Percentiles rank a stretch among this genome's conserved stretches.
phyloP scores from a whole-genome alignment of 768 basidiomycete species.

The Kockovaella imperatae region DNA sequence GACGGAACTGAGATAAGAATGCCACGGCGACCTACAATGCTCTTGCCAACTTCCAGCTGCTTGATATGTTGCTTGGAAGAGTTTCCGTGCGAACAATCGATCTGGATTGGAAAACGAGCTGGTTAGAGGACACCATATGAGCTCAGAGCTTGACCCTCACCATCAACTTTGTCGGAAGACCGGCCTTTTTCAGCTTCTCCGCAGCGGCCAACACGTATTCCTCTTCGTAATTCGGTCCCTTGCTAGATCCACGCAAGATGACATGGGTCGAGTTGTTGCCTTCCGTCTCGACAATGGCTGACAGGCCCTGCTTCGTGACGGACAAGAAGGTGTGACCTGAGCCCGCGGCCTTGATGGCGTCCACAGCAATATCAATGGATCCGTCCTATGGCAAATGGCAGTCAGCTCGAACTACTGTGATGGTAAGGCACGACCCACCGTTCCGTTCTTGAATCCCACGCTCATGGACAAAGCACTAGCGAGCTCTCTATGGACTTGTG shows the following conservation, averaged over 20 bases:
- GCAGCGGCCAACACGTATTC: slow-evolving; percentile 71
- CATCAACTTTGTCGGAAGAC: slow-evolving; percentile 75
- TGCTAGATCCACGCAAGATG: slow-evolving; percentile 82
- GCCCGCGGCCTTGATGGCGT: slow-evolving; percentile 87
- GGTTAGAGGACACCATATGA: neutral
- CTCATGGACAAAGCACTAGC: slow-evolving; percentile 70
- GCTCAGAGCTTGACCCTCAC: slow-evolving; percentile 46
- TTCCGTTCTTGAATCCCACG: slow-evolving; percentile 97
- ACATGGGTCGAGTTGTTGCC: slow-evolving; percentile 88
- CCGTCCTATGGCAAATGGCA: slow-evolving; percentile 54
- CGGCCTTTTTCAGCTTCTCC: slow-evolving; percentile 69
- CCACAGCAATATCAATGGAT: slow-evolving; percentile 78
- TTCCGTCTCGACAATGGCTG: slow-evolving; percentile 74
- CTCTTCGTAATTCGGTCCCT: slow-evolving; percentile 79
- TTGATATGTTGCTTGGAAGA: slow-evolving; percentile 90
- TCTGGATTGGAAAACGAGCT: slow-evolving; percentile 11
- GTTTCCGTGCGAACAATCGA: slow-evolving; percentile 68
- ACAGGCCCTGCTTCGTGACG: slow-evolving; percentile 84
- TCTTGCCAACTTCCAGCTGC: slow-evolving; percentile 57
- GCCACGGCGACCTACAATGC: slow-evolving; percentile 10
- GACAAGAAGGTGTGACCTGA: slow-evolving; percentile 90
- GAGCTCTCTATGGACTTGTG: slow-evolving; percentile 45
- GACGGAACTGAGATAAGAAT: slow-evolving; percentile 48
- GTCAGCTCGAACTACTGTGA: neutral
- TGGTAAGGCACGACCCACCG: slow-evolving; percentile 40